These are phyloP conservation scores for Pleurotus platypus DNA, from an alignment of 768 basidiomycete species.

Conservation along the genomic window DNA sequence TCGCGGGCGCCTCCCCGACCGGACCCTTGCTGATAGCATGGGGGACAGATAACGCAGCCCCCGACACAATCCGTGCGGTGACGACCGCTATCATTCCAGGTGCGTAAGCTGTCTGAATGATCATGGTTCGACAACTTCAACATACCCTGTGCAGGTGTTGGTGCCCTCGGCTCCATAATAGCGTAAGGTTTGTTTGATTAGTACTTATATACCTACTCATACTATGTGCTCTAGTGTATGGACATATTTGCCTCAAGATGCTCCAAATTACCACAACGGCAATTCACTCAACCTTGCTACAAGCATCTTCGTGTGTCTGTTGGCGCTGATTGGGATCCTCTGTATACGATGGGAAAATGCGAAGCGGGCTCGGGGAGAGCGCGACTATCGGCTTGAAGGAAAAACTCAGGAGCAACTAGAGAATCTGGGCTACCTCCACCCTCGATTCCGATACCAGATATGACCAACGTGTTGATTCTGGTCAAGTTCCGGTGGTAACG, in stretches of 20 bases:
- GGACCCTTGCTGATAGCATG: constrained; percentile 42
- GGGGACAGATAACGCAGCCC: constrained; percentile 47
- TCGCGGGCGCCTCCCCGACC: constrained; percentile 33
- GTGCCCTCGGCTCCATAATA: constrained; percentile 41
- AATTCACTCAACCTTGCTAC: constrained; percentile 42
- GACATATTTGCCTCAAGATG: constrained; percentile 44
- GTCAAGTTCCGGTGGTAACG: too few species aligned
- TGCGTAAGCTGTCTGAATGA: constrained; percentile 1
- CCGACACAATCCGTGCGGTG: constrained; percentile 45
- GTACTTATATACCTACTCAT: neutral
- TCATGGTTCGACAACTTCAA: neutral
- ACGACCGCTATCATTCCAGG: constrained; percentile 41
- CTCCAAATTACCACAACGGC: constrained; percentile 44
- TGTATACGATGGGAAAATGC: constrained; percentile 40
- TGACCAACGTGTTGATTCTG: constrained; percentile 8
- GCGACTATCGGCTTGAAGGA: constrained; percentile 36
- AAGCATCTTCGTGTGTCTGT: constrained; percentile 24
- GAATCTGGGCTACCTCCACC: constrained; percentile 42
- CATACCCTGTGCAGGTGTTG: constrained; percentile 25
- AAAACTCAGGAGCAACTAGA: constrained; percentile 33
- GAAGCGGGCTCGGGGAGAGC: constrained; percentile 37
- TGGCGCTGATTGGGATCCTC: constrained; percentile 24
- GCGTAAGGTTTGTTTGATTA: constrained; percentile 25
- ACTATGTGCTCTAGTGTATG: constrained; percentile 29
- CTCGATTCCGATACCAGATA: constrained; percentile 38